Percentiles rank a stretch among this genome's conserved stretches.
Conservation (phyloP, 768 basidiomycete species). For the Psilocybe subaeruginosa region DNA sequence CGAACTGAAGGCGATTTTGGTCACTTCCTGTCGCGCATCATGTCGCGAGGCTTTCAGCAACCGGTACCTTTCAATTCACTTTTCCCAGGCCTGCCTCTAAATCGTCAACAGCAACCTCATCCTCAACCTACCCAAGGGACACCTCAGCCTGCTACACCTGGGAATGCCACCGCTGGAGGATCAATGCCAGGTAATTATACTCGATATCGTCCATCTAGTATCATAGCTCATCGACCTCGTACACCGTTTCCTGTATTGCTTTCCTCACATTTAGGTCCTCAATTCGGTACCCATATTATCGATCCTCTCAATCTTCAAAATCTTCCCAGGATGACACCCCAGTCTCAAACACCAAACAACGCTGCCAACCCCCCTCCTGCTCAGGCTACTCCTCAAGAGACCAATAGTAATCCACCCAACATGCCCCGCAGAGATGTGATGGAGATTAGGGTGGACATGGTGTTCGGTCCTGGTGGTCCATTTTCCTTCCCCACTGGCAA, state of each 20-base stretch:
- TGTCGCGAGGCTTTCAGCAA: neutral
- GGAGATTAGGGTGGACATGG: slow-evolving; percentile 1
- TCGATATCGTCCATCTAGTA: neutral
- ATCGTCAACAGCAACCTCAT: slow-evolving; percentile 13
- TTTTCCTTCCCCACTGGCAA: neutral
- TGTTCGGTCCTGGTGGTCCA: neutral
- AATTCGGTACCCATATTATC: neutral
- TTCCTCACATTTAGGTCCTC: neutral
- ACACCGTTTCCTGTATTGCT: neutral
- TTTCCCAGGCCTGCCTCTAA: slow-evolving; percentile 3
- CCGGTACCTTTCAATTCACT: slow-evolving; percentile 5
- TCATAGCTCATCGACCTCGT: neutral
- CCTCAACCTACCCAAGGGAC: slow-evolving; percentile 7
- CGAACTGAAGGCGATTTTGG: neutral
- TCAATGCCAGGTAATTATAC: neutral
- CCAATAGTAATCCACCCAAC: neutral
- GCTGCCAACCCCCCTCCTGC: neutral
- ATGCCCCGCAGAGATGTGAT: neutral
- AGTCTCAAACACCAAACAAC: neutral
- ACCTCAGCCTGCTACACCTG: neutral
- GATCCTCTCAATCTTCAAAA: too few species aligned
- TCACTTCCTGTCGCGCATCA: neutral
- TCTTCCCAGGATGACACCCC: neutral
- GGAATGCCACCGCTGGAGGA: neutral
- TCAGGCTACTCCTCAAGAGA: neutral